Base-by-base conservation (phyloP, 306 rosid genomes). In the Pyrus pyrifolia region DNA sequence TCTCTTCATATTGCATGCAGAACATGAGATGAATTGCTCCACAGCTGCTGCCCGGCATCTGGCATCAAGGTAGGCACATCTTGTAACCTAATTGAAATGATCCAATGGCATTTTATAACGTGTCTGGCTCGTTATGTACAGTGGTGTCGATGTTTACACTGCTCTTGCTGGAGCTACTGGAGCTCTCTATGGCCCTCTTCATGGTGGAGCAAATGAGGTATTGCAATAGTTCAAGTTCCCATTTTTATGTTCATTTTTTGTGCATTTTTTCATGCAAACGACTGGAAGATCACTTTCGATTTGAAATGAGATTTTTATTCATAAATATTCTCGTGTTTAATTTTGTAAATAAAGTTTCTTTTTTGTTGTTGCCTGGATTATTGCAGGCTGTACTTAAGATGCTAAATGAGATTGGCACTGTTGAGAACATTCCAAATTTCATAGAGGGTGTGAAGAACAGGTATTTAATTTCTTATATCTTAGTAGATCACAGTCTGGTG, bases 1-100 rank as follows among this genome's bases (percentile, higher is more conserved):
- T 84, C 89, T 90, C 83, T 93, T 90, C 85, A 83, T 87, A 73
- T 89, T 93, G 58, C 97, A 93, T 60, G 98, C 98, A 14, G 96
- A 93, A 60, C 98, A 93, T 85, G 98, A 93, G 83, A 93, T 93
- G 98, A 93, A 93, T 84, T 93, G 98, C 82, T 93, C 98, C 58
- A 90, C 96, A 17, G 86, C 96, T n/a, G 78, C 94, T 75, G 96
- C 92, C 21, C 88, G 98, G 63, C 98, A 93, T 82, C 88, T 93
- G 72, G 91, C 98, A 18, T 93, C 98, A 72, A 93, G 98, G 96
- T 89, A 83, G 67, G 81, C 68, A 66, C 62, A 66, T 71, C 52
- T 74, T 73, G 46, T 60, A 59, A 42, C 53, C 23, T 15, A 19
- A 64, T 57, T 21, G 51, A 84, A 85, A 80, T 23, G 21, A 69